Base-by-base conservation (phyloP, 2,329 filamentous ascomycete species). In the Phialemonium atrogriseum region DNA sequence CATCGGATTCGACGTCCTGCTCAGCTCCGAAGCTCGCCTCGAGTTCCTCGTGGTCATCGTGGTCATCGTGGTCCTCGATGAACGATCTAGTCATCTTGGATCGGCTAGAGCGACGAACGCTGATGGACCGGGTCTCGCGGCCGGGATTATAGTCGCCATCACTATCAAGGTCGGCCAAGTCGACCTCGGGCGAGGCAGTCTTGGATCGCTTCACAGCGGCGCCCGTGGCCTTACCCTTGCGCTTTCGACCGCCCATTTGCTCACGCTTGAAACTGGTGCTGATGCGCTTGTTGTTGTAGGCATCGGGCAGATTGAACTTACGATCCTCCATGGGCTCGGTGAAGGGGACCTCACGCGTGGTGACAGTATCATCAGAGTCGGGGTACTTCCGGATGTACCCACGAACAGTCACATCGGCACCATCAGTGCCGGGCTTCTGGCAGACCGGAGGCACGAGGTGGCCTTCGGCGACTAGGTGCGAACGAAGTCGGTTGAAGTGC, bases 401-500 rank as follows among this genome's bases (percentile, higher is more conserved):
- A 5, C 59, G 51, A 25, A 62, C 40, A 8, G 39, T 35, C 2
- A 42, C 42, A 30, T 54, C 49, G 7, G 40, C 28, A 4, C 39
- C 32, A 2, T 37, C 42, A 1, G 41, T 29, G 3, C 47, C 44
- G 0, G 45, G 37, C 33, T 53, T 57, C 16, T 47, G 47, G 6
- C 43, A 32, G 2, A 45, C 23, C 4, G 62, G 62, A 2, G 62
- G 62, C 1, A 66, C 55, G 5, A 61, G 32, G 29, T 62, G 56
- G n/a, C 62, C 62, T 36, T 62, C 54, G 6, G 51, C 47, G 11
- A 59, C 30, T 10, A 62, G 39, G 2, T 48, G 44, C 2, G 39
- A 38, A 5, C 62, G 55, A 4, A 62, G 35, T 1, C 60, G 55
- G 11, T 38, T 37, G 5, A 64, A 32, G 18, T 57, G 52, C 46